phyloP scores from a whole-genome alignment of 176 grass and related monocot genomes.

The Oryza glaberrima region DNA sequence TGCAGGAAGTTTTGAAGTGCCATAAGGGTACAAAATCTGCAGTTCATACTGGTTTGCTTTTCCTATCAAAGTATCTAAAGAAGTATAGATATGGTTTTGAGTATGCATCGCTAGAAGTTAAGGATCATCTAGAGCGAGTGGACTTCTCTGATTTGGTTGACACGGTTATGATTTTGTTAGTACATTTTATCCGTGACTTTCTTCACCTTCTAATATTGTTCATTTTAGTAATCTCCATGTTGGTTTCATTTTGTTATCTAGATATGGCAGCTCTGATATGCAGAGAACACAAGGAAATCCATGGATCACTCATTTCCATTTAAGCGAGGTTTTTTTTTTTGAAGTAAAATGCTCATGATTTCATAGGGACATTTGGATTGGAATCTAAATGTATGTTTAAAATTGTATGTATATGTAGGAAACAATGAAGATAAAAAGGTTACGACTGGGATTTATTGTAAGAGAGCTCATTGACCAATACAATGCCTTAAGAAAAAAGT shows the following conservation, averaged over 20 bases:
- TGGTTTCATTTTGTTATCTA: conserved; percentile 45
- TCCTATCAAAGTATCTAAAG: conserved; percentile 61
- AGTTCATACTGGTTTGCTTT: conserved; percentile 63
- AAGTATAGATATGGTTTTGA: conserved; percentile 89
- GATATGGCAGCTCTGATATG: conserved; percentile 49
- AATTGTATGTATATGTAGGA: conserved; percentile 52
- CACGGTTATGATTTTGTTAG: conserved; percentile 76
- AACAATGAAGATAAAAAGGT: conserved; percentile 66
- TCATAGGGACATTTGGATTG: background rate
- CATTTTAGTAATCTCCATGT: conserved; percentile 28
- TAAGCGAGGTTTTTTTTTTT: conserved; percentile 65
- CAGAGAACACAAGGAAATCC: conserved; percentile 53
- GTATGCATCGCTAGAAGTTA: conserved; percentile 82
- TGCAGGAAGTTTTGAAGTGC: conserved; percentile 86
- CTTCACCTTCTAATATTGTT: conserved; percentile 34
- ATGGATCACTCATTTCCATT: conserved; percentile 88
- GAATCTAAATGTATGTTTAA: conserved; percentile 25
- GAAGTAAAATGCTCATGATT: conserved; percentile 26
- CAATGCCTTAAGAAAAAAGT: conserved; percentile 42
- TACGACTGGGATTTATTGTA: conserved; percentile 55
- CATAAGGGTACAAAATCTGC: conserved; percentile 56
- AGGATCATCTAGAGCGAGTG: conserved; percentile 77
- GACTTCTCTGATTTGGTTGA: conserved; percentile 85
- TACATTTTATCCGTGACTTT: conserved; percentile 39
- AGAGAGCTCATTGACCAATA: conserved; percentile 58